A percentile compares a stretch with the other conserved stretches of the same genome.
Evolutionary conservation across 352 stramenopile genomes (phyloP).

Genomic region (Phytophthora colocasiae): DNA sequence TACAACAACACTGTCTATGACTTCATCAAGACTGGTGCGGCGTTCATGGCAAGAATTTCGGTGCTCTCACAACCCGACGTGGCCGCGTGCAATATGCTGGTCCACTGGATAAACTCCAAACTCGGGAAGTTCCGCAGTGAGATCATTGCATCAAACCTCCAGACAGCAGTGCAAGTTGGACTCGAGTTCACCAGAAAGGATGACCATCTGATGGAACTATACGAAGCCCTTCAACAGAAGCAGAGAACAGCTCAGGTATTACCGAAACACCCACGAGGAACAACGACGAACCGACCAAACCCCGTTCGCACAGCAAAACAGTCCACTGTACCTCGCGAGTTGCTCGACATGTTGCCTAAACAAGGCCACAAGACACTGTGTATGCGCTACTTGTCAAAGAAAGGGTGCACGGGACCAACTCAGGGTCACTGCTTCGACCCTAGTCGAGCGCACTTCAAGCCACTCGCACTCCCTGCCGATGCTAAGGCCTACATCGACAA

Average conservation of each 20-base stretch:
- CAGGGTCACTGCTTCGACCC: slow-evolving; percentile 13
- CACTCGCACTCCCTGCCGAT: not conserved
- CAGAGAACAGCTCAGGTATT: not conserved
- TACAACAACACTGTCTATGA: slow-evolving; percentile 5
- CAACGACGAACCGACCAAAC: not conserved
- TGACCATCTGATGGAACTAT: slow-evolving; percentile 10
- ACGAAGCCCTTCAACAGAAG: slow-evolving; percentile 1
- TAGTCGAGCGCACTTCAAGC: slow-evolving; percentile 2
- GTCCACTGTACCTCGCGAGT: not conserved
- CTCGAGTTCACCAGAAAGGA: slow-evolving; percentile 8
- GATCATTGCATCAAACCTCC: slow-evolving; percentile 1
- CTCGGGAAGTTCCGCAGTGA: slow-evolving; percentile 18
- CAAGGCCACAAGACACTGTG: slow-evolving; percentile 15
- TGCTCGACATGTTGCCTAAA: slow-evolving; percentile 6
- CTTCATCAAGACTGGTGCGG: slow-evolving; percentile 2
- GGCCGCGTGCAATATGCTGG: slow-evolving; percentile 5
- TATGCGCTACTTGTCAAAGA: slow-evolving; percentile 21
- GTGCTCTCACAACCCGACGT: not conserved
- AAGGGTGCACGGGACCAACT: slow-evolving; percentile 1
- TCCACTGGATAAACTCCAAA: slow-evolving; percentile 19
- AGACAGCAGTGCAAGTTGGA: not conserved
- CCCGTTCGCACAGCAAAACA: not conserved
- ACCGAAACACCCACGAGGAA: not conserved
- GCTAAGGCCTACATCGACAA: slow-evolving; percentile 9
- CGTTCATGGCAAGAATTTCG: slow-evolving; percentile 6